A percentile compares a stretch with the other conserved stretches of the same genome.
Conservation (phyloP, 176 grass and related monocot species). For the Avena sativa region DNA sequence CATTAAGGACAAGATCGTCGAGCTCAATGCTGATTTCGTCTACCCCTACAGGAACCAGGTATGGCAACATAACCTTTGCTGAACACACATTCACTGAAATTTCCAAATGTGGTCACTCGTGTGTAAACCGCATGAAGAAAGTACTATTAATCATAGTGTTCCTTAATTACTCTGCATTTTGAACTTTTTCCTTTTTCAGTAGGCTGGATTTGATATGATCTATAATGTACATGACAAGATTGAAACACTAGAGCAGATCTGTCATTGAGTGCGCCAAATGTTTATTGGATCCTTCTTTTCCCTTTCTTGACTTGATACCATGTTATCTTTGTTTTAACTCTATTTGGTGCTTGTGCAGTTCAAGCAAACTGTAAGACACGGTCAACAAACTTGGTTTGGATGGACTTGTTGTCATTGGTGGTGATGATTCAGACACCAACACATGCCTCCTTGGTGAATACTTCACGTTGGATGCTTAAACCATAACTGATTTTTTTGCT, state of each 20-base stretch:
- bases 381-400: constrained; percentile 79
- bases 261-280: neutral
- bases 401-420: constrained; percentile 97
- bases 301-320: neutral
- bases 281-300: constrained; percentile 17
- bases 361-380: constrained; percentile 95
- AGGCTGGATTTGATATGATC: constrained; percentile 99
- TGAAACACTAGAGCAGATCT: constrained; percentile 94
- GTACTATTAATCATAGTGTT: neutral
- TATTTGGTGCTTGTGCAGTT: constrained; percentile 60
- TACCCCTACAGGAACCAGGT: constrained; percentile 99
- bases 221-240: constrained; percentile 99
- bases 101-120: neutral
- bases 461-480: constrained; percentile 59
- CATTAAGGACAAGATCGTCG: constrained; percentile 92
- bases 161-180: neutral
- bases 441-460: constrained; percentile 94
- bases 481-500: neutral
- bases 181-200: constrained; percentile 21
- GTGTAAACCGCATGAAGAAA: neutral
- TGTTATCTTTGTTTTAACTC: constrained; percentile 13
- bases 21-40: constrained; percentile 80
- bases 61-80: neutral
- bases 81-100: neutral
- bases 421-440: constrained; percentile 98